Percentiles rank a stretch among this genome's conserved stretches.
Conservation (phyloP, 495 filamentous ascomycete species). For the Hyphodiscus hymeniophilus region DNA sequence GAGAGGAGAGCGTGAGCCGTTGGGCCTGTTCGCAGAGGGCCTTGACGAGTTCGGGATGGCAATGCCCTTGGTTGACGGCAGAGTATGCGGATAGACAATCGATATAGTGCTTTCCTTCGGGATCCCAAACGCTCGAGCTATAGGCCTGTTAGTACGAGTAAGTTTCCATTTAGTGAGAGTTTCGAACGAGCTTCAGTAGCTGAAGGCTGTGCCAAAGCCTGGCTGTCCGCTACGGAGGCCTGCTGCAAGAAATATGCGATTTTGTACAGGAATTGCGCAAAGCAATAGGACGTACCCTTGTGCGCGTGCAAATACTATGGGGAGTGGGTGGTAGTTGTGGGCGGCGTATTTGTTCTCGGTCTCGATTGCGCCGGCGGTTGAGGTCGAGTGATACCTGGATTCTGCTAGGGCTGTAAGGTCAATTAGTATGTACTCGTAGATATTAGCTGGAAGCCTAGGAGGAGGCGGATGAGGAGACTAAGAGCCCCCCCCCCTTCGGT, state of each 20-base stretch:
- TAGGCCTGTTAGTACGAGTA: too few relatives aligned
- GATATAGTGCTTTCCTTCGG: conserved; percentile 92
- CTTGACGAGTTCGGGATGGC: conserved; percentile 89
- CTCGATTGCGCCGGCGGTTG: conserved; percentile 70
- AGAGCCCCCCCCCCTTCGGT: too few relatives aligned
- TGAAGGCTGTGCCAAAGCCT: too few relatives aligned
- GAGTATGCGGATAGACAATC: conserved; percentile 98
- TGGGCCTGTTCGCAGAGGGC: conserved; percentile 86
- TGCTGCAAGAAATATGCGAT: too few relatives aligned
- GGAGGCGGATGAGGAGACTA: too few relatives aligned
- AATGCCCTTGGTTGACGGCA: conserved; percentile 98
- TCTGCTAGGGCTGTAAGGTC: conserved; percentile 33
- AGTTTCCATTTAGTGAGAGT: too few relatives aligned
- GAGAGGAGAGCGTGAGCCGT: conserved; percentile 84
- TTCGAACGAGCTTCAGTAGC: too few relatives aligned
- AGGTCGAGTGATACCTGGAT: conserved; percentile 66
- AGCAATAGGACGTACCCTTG: too few relatives aligned
- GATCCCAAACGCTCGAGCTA: conserved; percentile 97
- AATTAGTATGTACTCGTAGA: too few relatives aligned
- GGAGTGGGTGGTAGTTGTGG: conserved; percentile 98
- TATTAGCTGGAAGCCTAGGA: too few relatives aligned
- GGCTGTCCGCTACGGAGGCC: too few relatives aligned
- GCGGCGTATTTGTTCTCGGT: conserved; percentile 80
- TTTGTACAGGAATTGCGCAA: too few relatives aligned
- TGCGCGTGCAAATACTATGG: conserved; percentile 80